phyloP scores from a whole-genome alignment of 2,329 filamentous ascomycete species.

The Xylariaceae sp. region DNA sequence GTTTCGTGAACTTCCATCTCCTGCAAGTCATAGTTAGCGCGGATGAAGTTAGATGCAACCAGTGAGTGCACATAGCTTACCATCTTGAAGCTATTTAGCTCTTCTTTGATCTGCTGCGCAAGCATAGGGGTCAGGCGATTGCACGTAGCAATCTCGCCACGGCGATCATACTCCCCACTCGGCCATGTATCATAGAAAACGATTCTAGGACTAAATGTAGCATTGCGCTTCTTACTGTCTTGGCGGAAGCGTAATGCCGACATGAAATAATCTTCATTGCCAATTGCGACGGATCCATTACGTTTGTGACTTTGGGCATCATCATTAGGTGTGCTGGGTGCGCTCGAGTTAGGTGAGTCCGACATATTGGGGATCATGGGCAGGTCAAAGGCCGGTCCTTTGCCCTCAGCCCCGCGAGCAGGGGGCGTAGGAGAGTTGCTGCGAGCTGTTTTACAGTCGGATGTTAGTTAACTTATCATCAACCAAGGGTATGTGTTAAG shows the following conservation, averaged over 20 bases:
- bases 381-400: constrained; percentile 49
- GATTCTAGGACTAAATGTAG: constrained; percentile 84
- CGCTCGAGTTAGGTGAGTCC: constrained; percentile 78
- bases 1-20: constrained; percentile 99
- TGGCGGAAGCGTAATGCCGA: constrained; percentile 66
- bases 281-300: constrained; percentile 65
- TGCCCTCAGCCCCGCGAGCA: constrained; percentile 53
- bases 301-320: constrained; percentile 63
- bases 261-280: constrained; percentile 86
- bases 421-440: constrained; percentile 64
- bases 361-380: constrained; percentile 58
- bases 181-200: constrained; percentile 97
- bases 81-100: constrained; percentile 99
- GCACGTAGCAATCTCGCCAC: constrained; percentile 94
- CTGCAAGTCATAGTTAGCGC: constrained; percentile 49
- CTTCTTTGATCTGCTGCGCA: constrained; percentile 98
- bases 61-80: constrained; percentile 44
- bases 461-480: neutral
- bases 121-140: constrained; percentile 95
- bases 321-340: constrained; percentile 81
- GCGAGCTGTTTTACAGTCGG: constrained; percentile 43
- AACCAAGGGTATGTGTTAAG: neutral
- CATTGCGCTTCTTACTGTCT: constrained; percentile 66
- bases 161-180: constrained; percentile 88
- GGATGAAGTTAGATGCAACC: neutral